phyloP scores from a whole-genome alignment of 805 yeast species.

The Teunomyces kruisii region DNA sequence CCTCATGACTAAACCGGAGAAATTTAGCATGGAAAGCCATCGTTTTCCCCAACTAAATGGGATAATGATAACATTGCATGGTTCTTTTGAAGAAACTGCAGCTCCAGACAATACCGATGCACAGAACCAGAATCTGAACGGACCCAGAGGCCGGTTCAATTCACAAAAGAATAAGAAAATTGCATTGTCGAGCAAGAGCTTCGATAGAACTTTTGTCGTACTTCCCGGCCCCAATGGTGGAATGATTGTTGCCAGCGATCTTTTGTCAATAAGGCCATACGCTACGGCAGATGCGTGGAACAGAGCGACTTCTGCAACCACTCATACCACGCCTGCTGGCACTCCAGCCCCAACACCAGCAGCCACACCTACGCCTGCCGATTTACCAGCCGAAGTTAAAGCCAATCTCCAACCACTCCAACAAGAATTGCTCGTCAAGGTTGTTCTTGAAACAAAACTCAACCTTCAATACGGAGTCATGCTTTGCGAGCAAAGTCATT shows the following conservation, averaged over 20 bases:
- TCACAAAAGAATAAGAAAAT: conserved; percentile 27
- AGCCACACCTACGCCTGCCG: conserved; percentile 28
- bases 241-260: conserved; percentile 84
- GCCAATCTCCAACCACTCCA: conserved; percentile 53
- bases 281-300: conserved; percentile 60
- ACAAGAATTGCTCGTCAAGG: conserved; percentile 60
- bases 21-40: conserved; percentile 77
- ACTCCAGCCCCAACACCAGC: conserved; percentile 13
- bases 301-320: conserved; percentile 9
- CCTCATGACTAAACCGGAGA: conserved; percentile 57
- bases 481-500: conserved; percentile 84
- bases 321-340: conserved; percentile 9
- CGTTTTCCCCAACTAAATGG: conserved; percentile 73
- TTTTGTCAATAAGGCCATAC: conserved; percentile 64
- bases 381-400: conserved; percentile 57
- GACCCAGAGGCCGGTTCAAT: conserved; percentile 14
- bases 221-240: conserved; percentile 66
- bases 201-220: conserved; percentile 83
- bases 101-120: conserved; percentile 46
- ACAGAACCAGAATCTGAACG: conserved; percentile 8
- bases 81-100: conserved; percentile 71
- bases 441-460: conserved; percentile 71
- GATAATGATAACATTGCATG: conserved; percentile 77
- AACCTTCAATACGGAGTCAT: conserved; percentile 77
- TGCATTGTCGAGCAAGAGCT: conserved; percentile 62